phyloP scores from a whole-genome alignment of 257 asterid species.

The Solanum boliviense region DNA sequence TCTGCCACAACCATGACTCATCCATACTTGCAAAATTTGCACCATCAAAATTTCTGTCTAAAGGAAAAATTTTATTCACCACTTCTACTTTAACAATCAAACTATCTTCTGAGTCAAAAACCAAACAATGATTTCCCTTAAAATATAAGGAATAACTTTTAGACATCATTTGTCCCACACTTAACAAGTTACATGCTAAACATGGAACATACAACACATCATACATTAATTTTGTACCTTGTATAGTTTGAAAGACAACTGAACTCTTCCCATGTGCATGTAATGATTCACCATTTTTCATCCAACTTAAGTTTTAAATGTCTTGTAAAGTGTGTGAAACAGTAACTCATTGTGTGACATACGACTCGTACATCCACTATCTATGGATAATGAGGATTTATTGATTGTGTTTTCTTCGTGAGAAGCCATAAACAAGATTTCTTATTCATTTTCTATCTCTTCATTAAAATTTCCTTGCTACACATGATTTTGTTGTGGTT shows the following conservation, averaged over 20 bases:
- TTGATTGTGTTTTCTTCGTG: not conserved
- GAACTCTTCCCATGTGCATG: not conserved
- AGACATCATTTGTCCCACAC: not conserved
- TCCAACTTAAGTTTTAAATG: not conserved
- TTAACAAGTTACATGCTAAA: not conserved
- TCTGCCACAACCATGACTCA: not conserved
- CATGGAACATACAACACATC: not conserved
- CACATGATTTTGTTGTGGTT: not conserved
- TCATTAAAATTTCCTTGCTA: not conserved
- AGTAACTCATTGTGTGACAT: not conserved
- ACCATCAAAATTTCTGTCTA: not conserved
- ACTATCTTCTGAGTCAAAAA: not conserved
- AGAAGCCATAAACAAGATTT: not conserved
- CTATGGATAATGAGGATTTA: not conserved
- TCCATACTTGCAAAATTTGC: not conserved
- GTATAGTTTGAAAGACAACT: not conserved
- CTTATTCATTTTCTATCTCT: not conserved
- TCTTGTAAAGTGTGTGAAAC: not conserved
- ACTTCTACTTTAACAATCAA: not conserved
- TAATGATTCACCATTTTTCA: not conserved
- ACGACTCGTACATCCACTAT: not conserved
- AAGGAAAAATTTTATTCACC: not conserved
- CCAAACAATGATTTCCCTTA: not conserved
- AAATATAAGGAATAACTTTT: not conserved
- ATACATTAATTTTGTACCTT: not conserved